Conservation (phyloP, 768 basidiomycete genomes). For the Hortiboletus campestris region DNA sequence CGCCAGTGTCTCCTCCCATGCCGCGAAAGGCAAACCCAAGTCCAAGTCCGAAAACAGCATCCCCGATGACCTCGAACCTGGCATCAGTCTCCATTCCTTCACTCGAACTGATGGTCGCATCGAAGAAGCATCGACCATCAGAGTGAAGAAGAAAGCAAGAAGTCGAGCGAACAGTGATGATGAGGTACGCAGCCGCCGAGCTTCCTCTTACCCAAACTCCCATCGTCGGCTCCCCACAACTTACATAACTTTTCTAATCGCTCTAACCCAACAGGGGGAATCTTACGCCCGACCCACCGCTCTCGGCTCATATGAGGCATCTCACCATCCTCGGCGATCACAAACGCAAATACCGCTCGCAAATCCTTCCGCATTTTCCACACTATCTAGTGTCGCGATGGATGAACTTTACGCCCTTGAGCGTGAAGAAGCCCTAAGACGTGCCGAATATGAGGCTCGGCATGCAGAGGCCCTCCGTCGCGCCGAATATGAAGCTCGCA, state of each 20-base stretch:
- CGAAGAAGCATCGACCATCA: conserved; percentile 29
- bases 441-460: conserved; percentile 83
- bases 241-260: conserved; percentile 27
- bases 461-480: conserved; percentile 68
- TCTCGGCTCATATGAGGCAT: conserved; percentile 43
- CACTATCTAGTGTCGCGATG: conserved; percentile 74
- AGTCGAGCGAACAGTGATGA: conserved; percentile 80
- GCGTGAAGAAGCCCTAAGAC: conserved; percentile 74
- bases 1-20: conserved; percentile 16
- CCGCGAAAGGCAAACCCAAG: conserved; percentile 30
- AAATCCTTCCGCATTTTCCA: conserved; percentile 55
- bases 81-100: conserved; percentile 29
- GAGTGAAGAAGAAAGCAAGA: conserved; percentile 73
- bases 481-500: conserved; percentile 58
- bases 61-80: conserved; percentile 27
- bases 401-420: conserved; percentile 90
- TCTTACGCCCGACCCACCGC: conserved; percentile 59
- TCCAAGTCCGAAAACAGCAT: conserved; percentile 24
- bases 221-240: conserved; percentile 25
- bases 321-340: conserved; percentile 29
- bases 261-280: conserved; percentile 39
- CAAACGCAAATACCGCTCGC: conserved; percentile 26
- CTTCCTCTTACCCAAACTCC: conserved; percentile 7
- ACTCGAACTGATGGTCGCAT: conserved; percentile 15
- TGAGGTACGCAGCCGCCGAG: conserved; percentile 54